Percentiles rank a stretch among this genome's conserved stretches.
phyloP scores from a whole-genome alignment of 768 basidiomycete genomes.

The Suillus subaureus region DNA sequence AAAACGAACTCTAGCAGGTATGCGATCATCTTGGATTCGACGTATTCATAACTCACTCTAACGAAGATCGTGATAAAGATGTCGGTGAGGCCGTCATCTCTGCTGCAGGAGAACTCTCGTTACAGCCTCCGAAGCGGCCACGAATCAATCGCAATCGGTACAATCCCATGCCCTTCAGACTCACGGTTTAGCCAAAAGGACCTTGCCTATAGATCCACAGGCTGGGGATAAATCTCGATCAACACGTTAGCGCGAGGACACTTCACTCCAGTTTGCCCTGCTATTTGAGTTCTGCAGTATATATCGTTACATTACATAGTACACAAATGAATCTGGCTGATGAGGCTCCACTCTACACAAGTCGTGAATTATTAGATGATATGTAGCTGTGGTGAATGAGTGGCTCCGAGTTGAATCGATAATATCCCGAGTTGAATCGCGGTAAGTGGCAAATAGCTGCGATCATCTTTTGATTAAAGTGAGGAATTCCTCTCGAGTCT shows the following conservation, averaged over 20 bases:
- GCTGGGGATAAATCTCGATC: conserved; percentile 56
- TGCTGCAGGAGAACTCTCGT: conserved; percentile 38
- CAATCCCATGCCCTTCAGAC: conserved; percentile 28
- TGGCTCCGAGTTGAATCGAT: conserved; percentile 36
- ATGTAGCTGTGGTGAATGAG: conserved; percentile 17
- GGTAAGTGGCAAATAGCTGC: conserved; percentile 10
- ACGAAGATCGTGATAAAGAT: conserved; percentile 67
- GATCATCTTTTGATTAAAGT: conserved; percentile 67
- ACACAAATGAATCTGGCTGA: conserved; percentile 14
- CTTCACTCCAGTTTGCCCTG: neutral
- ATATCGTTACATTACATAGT: conserved; percentile 24
- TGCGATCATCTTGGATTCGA: conserved; percentile 21
- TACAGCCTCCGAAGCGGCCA: conserved; percentile 58
- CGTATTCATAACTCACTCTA: conserved; percentile 11
- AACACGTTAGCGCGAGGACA: conserved; percentile 11
- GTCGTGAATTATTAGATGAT: conserved; percentile 23
- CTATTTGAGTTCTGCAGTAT: conserved; percentile 14
- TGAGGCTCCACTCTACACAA: conserved; percentile 16
- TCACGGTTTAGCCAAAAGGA: conserved; percentile 57
- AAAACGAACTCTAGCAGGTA: conserved; percentile 74
- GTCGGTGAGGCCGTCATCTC: conserved; percentile 38
- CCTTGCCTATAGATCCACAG: conserved; percentile 63
- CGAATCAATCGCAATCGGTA: conserved; percentile 61
- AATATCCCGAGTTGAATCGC: conserved; percentile 53
- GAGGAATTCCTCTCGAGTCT: conserved; percentile 96